These are phyloP conservation scores for Blumeriella jaapii DNA, from an alignment of 2,329 filamentous ascomycete species.

Conservation along the genomic window DNA sequence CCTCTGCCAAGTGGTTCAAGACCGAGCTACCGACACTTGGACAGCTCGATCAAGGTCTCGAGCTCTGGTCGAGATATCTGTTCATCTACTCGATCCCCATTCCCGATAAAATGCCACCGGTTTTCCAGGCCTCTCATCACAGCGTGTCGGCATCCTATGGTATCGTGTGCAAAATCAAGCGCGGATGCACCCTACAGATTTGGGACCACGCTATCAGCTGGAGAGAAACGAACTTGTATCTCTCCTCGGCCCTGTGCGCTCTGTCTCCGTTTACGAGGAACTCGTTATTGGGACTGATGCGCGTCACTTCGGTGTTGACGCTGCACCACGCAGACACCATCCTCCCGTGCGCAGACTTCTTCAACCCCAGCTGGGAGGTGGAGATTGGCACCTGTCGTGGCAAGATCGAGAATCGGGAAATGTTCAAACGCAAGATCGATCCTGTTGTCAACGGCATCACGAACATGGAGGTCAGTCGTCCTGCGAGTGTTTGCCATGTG, in stretches of 20 bases:
- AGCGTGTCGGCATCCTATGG: constrained; percentile 49
- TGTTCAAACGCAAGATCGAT: constrained; percentile 48
- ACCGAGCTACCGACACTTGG: constrained; percentile 25
- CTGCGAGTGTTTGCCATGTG: too few species aligned
- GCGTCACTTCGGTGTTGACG: constrained; percentile 9
- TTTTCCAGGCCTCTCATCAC: constrained; percentile 52
- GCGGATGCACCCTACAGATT: constrained; percentile 46
- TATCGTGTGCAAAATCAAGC: constrained; percentile 49
- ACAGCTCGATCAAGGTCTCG: constrained; percentile 9
- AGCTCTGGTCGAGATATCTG: constrained; percentile 28
- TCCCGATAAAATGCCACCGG: constrained; percentile 34
- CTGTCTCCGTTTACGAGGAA: constrained; percentile 21
- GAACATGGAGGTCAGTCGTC: constrained; percentile 32
- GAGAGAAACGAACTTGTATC: constrained; percentile 33
- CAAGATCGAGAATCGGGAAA: constrained; percentile 41
- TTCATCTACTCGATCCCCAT: constrained; percentile 37
- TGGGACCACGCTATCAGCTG: constrained; percentile 54
- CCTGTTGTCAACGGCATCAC: constrained; percentile 51
- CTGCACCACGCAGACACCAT: constrained; percentile 44
- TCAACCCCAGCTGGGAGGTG: constrained; percentile 52
- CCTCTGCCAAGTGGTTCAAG: constrained; percentile 34
- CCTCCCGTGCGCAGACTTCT: constrained; percentile 45
- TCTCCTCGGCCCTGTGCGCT: constrained; percentile 21
- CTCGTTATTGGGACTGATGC: constrained; percentile 18
- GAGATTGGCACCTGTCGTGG: constrained; percentile 49